Conservation (phyloP, 106 monocot species). For the Platanthera guangdongensis region DNA sequence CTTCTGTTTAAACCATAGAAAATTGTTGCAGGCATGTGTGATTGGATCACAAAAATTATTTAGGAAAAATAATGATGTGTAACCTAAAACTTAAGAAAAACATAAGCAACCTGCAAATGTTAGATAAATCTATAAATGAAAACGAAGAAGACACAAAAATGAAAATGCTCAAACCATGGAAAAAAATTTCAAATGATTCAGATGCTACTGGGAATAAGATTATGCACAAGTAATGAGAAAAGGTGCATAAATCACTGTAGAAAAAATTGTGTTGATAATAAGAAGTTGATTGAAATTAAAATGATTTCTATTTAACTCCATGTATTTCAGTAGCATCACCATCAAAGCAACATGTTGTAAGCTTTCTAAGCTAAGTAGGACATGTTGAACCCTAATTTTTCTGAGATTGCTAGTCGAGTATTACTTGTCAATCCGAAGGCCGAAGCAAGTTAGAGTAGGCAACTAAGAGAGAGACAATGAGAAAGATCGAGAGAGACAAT, state of each 20-base stretch:
- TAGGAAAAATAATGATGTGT: background rate
- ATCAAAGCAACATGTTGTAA: background rate
- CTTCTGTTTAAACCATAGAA: slow-evolving; percentile 22
- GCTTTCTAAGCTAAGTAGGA: background rate
- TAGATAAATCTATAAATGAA: background rate
- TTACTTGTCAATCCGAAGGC: too few relatives aligned
- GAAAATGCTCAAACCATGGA: background rate
- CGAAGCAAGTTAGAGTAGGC: too few relatives aligned
- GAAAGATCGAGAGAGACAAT: too few relatives aligned
- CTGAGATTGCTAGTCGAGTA: too few relatives aligned
- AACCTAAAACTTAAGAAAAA: background rate
- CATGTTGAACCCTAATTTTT: background rate
- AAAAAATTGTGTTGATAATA: background rate
- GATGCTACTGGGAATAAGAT: background rate
- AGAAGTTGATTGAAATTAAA: background rate
- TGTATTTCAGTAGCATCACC: background rate
- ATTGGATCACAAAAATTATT: background rate
- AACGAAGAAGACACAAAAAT: background rate
- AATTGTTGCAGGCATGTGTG: background rate
- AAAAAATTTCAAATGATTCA: background rate
- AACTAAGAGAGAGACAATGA: too few relatives aligned
- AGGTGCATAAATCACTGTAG: background rate
- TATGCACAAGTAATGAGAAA: background rate
- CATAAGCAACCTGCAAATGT: background rate
- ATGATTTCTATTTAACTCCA: background rate